Evolutionary conservation across 192 early-diverging fungal genomes (phyloP), one percentile per base, ranked within the genome.

Genomic region (Chytriomyces sp.): DNA sequence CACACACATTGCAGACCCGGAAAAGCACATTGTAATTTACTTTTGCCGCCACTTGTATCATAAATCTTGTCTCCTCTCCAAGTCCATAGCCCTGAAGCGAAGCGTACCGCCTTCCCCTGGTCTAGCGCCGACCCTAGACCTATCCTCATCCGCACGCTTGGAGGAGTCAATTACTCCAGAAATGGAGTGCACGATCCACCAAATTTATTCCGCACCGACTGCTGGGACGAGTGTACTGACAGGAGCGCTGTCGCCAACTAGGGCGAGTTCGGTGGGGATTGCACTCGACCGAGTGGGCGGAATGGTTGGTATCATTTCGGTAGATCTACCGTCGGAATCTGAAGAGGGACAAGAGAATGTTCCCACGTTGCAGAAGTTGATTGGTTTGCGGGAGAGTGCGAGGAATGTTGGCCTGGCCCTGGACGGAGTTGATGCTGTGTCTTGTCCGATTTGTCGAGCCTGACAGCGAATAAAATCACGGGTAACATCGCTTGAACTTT

Each of bases 1-100:
- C n/a, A 6, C 22, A 22, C n/a, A n/a, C n/a, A 31, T 0, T 2
- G 2, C 53, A 68, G 81, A 61, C 80, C 53, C 53, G 62, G 37
- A 62, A 25, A 22, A 75, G 58, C 14, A 75, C 26, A 73, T 85
- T 8, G 56, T 98, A 38, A 81, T 94, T 17, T 99, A 96, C 70
- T 98, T 95, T 78, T 99, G 97, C 64, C 84, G 89, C 63, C 96
- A 99, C 74, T 83, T 86, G 1, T 96, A 87, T 73, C 97, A 99
- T 66, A 90, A 93, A 70, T 61, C 77, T 12, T 99, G 97, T 62
- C 76, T 98, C n/a, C 66, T 68, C 32, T 68, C 66, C 6, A 68
- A 68, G 19, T 68, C 66, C 8, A 32, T 68, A 8, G 12, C 53
- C 19, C 49, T 52, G 33, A 37, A 68, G 1, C 19, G 44, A 17